Evolutionary conservation across 2,329 filamentous ascomycete genomes (phyloP), one percentile per base, ranked within the genome.

Genomic region (Monilinia laxa): DNA sequence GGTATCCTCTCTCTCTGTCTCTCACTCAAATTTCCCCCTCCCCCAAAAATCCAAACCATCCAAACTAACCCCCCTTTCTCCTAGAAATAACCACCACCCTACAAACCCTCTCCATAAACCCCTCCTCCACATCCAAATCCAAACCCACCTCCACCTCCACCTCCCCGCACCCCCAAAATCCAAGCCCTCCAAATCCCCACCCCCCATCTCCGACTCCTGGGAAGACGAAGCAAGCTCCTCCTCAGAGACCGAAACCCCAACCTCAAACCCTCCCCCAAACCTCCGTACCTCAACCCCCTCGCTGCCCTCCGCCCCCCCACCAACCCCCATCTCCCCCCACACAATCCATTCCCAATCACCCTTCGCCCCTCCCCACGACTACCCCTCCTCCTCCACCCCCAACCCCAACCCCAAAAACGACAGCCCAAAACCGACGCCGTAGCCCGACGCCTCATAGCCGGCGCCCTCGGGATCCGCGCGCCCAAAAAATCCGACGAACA

Each of bases 371-470:
- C 42, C 25, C 64, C 14, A 25, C 57, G 25, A 16, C 51, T n/a
- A 53, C 20, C 51, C 55, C 55, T 7, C 4, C 20, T 10, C 18
- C 9, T 28, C 49, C 35, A 16, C 49, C 6, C 12, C 62, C 31
- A 14, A 10, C 2, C 23, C 18, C 5, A 14, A 16, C 16, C 55
- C 4, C 25, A 25, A 18, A 45, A 31, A 25, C 31, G 91, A 51
- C 94, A 93, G 0, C 93, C 97, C 79, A 99, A 97, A 82, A 96
- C 93, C 69, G 96, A 96, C 69, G 92, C 93, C 0, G 20, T 49
- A 49, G 18, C 45, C 2, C 38, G 38, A 14, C 42, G 42, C 14
- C 42, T 45, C 14, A 45, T 45, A 3, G 42, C 42, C 14, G 42
- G 42, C 18, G 42, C 42, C 14, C 14, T 45, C 3, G 14, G 42